Percentiles rank a stretch among this genome's conserved stretches.
phyloP scores from a whole-genome alignment of 2,329 filamentous ascomycete genomes.

The Colletotrichum tabaci region DNA sequence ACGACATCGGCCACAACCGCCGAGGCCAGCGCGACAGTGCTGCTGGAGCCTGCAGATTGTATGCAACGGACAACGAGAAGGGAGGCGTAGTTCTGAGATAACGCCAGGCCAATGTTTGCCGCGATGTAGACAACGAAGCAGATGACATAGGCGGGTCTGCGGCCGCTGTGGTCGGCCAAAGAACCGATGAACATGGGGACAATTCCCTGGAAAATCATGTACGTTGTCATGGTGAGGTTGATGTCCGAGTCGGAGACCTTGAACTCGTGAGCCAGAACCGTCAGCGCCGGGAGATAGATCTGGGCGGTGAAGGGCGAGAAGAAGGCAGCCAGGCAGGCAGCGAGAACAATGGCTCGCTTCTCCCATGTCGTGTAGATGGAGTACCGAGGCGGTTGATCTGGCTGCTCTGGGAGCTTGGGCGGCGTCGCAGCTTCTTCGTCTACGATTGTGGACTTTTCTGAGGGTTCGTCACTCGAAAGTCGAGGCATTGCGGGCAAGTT shows the following conservation, averaged over 20 bases:
- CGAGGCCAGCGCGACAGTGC: slow-evolving; percentile 72
- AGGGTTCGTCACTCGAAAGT: neutral
- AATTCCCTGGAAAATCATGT: slow-evolving; percentile 74
- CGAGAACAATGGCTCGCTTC: slow-evolving; percentile 59
- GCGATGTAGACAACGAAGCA: slow-evolving; percentile 53
- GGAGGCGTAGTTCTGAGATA: slow-evolving; percentile 63
- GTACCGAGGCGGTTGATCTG: slow-evolving; percentile 47
- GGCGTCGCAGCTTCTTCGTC: slow-evolving; percentile 31
- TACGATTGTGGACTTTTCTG: slow-evolving; percentile 20
- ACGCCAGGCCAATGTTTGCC: slow-evolving; percentile 63
- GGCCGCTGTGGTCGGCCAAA: slow-evolving; percentile 59
- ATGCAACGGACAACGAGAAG: slow-evolving; percentile 74
- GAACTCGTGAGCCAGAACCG: slow-evolving; percentile 63
- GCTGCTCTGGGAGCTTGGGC: neutral
- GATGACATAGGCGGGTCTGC: slow-evolving; percentile 55
- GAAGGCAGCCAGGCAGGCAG: slow-evolving; percentile 56
- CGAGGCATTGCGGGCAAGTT: slow-evolving; percentile 21
- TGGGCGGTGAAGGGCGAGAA: slow-evolving; percentile 64
- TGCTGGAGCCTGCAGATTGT: slow-evolving; percentile 69
- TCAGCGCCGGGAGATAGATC: slow-evolving; percentile 70
- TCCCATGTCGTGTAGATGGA: slow-evolving; percentile 57
- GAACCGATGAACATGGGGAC: slow-evolving; percentile 66
- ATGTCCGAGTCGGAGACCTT: slow-evolving; percentile 58
- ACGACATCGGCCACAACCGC: slow-evolving; percentile 76
- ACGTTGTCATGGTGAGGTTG: slow-evolving; percentile 68